These are phyloP conservation scores for Moricandia moricandioides DNA, from an alignment of 345 rosid genomes.

Conservation along the genomic window DNA sequence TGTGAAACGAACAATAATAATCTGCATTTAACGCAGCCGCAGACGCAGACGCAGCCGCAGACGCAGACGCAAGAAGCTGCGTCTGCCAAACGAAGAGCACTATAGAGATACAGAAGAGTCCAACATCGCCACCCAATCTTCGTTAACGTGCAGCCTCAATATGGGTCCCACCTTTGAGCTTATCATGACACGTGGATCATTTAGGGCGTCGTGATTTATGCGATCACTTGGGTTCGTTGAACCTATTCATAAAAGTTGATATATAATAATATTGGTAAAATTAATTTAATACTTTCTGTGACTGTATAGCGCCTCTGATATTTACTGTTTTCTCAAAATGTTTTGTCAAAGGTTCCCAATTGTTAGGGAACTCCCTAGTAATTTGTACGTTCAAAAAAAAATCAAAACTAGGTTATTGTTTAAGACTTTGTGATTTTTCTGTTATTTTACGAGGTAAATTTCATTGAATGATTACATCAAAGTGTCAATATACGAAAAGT, in stretches of 20 bases:
- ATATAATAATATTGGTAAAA: neutral
- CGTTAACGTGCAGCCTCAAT: slow-evolving; percentile 25
- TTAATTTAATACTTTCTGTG: neutral
- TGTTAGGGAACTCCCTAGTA: neutral
- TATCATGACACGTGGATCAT: slow-evolving; percentile 32
- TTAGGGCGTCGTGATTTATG: slow-evolving; percentile 30
- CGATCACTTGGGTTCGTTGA: slow-evolving; percentile 33
- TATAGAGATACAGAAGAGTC: neutral
- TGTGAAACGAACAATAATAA: no score
- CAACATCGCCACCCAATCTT: slow-evolving; percentile 22
- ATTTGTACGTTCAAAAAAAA: neutral
- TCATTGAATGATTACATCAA: neutral
- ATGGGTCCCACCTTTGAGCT: slow-evolving; percentile 28
- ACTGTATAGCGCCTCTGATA: neutral
- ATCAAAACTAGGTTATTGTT: no score
- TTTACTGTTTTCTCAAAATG: neutral
- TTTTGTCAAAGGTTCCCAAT: slow-evolving; percentile 7
- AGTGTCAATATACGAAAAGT: neutral
- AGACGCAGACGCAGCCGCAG: no score
- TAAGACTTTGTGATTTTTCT: neutral
- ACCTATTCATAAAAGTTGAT: slow-evolving; percentile 23
- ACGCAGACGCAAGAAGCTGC: no score
- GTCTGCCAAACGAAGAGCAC: no score
- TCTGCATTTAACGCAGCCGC: no score
- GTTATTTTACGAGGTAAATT: neutral